Percentiles rank a stretch among this genome's conserved stretches.
Conservation (phyloP, 805 yeast species). For the Hanseniaspora guilliermondii region DNA sequence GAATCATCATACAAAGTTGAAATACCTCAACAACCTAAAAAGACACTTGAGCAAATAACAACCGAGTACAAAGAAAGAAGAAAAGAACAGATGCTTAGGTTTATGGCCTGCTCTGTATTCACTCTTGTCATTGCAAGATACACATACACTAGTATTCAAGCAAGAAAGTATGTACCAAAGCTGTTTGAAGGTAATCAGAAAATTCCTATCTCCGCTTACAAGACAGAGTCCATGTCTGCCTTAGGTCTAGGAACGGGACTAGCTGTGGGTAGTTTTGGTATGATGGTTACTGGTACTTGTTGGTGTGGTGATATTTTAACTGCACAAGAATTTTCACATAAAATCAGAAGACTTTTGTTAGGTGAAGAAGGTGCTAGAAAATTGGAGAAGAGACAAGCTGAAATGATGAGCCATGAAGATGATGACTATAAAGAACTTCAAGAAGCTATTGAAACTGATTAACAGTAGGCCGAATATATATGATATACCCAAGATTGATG, state of each 20-base stretch:
- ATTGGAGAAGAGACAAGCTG: conserved; percentile 21
- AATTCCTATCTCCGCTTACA: conserved; percentile 72
- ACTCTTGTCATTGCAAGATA: conserved; percentile 61
- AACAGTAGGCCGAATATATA: neutral
- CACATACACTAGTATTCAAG: conserved; percentile 61
- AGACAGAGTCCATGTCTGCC: conserved; percentile 75
- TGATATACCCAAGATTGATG: neutral
- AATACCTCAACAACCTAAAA: neutral
- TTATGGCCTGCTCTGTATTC: conserved; percentile 58
- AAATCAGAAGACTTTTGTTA: conserved; percentile 52
- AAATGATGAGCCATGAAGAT: neutral
- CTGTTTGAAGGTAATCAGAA: conserved; percentile 74
- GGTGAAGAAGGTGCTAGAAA: conserved; percentile 37
- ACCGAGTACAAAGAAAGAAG: conserved; percentile 49
- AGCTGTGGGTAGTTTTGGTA: conserved; percentile 58
- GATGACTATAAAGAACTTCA: conserved; percentile 5
- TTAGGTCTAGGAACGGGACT: conserved; percentile 68
- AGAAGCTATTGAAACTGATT: neutral
- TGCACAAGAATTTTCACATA: conserved; percentile 57
- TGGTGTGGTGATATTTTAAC: conserved; percentile 69
- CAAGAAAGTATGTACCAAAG: conserved; percentile 62
- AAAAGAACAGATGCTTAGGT: conserved; percentile 57
- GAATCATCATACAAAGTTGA: neutral
- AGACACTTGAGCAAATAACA: conserved; percentile 1
- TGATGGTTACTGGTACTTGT: conserved; percentile 60